Base-by-base conservation (phyloP, 306 rosid species). In the Cicer chorassanicum region DNA sequence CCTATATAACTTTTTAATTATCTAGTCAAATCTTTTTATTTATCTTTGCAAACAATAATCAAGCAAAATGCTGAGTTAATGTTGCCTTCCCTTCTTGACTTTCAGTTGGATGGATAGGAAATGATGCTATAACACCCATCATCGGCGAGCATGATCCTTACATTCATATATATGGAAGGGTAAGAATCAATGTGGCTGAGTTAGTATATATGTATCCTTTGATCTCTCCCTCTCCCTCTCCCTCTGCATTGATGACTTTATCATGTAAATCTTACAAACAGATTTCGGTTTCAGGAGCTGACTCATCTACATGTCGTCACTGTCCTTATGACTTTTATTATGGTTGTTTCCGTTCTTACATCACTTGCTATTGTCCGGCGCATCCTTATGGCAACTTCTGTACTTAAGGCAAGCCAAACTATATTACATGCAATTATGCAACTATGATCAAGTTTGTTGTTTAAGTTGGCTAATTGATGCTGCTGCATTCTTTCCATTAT, bases 91-190 rank as follows among this genome's bases (percentile, higher is more conserved):
- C 80, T 85, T 82, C 74, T 53, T 70, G 50, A 34, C 43, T 85
- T 82, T 70, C 85, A 92, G 99, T 90, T 78, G 99, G 99, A 83
- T 94, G 99, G 99, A 92, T 94, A 38, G 99, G 99, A 80, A 89
- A 92, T 59, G 91, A 92, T 80, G 89, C 92, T 63, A 82, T 94
- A 77, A 81, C 95, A 49, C 93, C 99, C 63, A 85, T 94, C 67
- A 90, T 94, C 56, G 99, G 99, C 54, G 92, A 80, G 72, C 98
- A 90, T 48, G 96, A 94, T 74, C 98, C 93, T 6, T 94, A 90
- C 82, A 53, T 89, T 81, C 91, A 51, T 73, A 74, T 92, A 62
- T 82, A 39, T 85, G 96, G 88, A 66, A 88, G 97, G 96, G 99
- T 94, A 78, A 46, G 90, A 79, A 75, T 65, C 63, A 13, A 42